Base-by-base conservation (phyloP, 2,329 filamentous ascomycete species). In the Pyrenochaeta sp. region DNA sequence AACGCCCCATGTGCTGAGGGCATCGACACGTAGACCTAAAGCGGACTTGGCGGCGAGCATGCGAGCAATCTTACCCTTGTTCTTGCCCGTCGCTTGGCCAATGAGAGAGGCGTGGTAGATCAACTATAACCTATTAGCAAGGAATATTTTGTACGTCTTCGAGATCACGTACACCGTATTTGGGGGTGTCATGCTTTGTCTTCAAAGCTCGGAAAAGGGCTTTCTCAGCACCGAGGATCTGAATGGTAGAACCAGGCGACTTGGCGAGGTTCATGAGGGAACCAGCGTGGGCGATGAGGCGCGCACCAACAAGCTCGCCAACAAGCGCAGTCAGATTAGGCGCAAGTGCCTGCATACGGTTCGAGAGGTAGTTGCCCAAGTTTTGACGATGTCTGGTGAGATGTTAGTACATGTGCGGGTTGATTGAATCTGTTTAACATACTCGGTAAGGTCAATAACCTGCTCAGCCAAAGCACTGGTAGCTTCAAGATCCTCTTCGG, bases 11-110 rank as follows among this genome's bases (percentile, higher is more conserved):
- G 93, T 90, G 48, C 88, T 87, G 39, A 96, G 85, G 23, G 95
- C 92, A 77, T 99, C 95, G 44, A 97, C 90, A 79, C 95, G 92
- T 43, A 97, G 83, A 83, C 93, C 93, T 45, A 99, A 86, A 21
- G 95, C 92, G 41, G 94, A 88, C 84, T 98, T 98, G 66, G 94
- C 90, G 43, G 95, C 90, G 57, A 99, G 85, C 83, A 97, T 92
- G 85, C 95, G 91, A 36, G 95, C 95, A 73, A 99, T 97, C 84
- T 99, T 99, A 69, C 95, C 95, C 88, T 99, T 99, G 84, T 98
- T 98, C 83, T 92, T 94, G 71, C 95, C 95, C 17, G 91, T 96
- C 27, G 95, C 95, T 81, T 99, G 95, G 39, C 95, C 95, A 58
- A 99, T 95, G 37, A 99, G 86, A 23, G 75, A 77, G 14, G 75